A percentile compares a stretch with the other conserved stretches of the same genome.
These are phyloP conservation scores for Stentor coeruleus DNA, from an alignment of 73 alveolate species.

Conservation along the genomic window DNA sequence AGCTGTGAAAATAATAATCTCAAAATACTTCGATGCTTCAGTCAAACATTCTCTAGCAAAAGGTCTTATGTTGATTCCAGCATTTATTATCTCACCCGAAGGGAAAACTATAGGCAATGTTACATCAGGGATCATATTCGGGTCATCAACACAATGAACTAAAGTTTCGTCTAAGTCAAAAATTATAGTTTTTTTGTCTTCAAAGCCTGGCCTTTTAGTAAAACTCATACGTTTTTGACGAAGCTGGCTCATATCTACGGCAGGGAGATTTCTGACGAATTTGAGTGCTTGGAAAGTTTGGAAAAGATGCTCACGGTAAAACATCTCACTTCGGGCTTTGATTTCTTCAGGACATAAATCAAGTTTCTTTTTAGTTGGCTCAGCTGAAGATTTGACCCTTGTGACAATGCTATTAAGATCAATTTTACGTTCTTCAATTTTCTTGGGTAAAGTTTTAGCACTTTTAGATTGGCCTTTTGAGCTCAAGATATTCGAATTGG, in stretches of 20 bases:
- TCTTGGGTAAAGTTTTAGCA: neutral
- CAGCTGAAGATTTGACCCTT: too few relatives aligned
- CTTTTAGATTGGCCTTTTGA: neutral
- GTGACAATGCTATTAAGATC: neutral
- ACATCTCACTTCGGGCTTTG: neutral
- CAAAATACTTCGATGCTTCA: constrained; percentile 55
- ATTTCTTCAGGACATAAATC: too few relatives aligned
- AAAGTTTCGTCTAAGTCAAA: constrained; percentile 33
- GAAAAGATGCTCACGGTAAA: constrained; percentile 22
- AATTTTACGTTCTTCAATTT: neutral
- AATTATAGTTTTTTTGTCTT: constrained; percentile 12
- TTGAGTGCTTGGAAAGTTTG: constrained; percentile 27
- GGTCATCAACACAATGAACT: constrained; percentile 27
- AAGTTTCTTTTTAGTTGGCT: too few relatives aligned
- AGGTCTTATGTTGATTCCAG: constrained; percentile 71
- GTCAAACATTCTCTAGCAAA: constrained; percentile 65
- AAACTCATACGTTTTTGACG: neutral
- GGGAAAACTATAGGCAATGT: neutral
- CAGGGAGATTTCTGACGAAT: constrained; percentile 14
- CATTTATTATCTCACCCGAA: constrained; percentile 26
- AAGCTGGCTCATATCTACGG: neutral
- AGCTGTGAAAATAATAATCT: constrained; percentile 72
- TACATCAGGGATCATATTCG: constrained; percentile 1
- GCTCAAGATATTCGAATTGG: neutral
- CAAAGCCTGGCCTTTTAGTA: constrained; percentile 14